Percentiles rank a stretch among this genome's conserved stretches.
Conservation (phyloP, 202 grass and related monocot genomes). For the Cymbopogon flexuosus region DNA sequence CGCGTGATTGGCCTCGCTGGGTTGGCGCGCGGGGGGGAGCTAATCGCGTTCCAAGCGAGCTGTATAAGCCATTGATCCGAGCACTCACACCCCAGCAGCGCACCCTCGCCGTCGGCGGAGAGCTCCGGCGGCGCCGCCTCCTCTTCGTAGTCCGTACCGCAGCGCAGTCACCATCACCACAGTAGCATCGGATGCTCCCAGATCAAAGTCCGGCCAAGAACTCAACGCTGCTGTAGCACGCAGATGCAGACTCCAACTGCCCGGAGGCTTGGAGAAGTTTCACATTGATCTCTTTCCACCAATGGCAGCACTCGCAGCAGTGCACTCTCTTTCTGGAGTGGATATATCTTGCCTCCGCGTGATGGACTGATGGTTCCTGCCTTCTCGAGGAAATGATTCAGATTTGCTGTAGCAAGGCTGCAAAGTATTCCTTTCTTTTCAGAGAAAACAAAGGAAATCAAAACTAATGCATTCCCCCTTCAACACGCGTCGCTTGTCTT, state of each 20-base stretch:
- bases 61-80: background rate
- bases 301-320: background rate
- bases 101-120: background rate
- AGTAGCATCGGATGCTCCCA: background rate
- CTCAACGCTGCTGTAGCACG: background rate
- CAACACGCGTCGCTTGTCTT: constrained; percentile 22
- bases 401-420: constrained; percentile 48
- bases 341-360: constrained; percentile 21
- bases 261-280: background rate
- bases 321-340: background rate
- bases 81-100: background rate
- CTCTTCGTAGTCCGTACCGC: background rate
- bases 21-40: background rate
- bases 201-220: background rate
- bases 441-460: constrained; percentile 29
- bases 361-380: background rate
- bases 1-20: background rate
- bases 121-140: background rate
- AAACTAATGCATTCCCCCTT: constrained; percentile 18
- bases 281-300: background rate
- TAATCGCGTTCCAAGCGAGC: background rate
- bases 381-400: constrained; percentile 32
- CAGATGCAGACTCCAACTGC: background rate
- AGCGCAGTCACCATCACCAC: background rate
- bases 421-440: constrained; percentile 31